Conservation (phyloP, 169 alveolate genomes). For the Theileria parva region DNA sequence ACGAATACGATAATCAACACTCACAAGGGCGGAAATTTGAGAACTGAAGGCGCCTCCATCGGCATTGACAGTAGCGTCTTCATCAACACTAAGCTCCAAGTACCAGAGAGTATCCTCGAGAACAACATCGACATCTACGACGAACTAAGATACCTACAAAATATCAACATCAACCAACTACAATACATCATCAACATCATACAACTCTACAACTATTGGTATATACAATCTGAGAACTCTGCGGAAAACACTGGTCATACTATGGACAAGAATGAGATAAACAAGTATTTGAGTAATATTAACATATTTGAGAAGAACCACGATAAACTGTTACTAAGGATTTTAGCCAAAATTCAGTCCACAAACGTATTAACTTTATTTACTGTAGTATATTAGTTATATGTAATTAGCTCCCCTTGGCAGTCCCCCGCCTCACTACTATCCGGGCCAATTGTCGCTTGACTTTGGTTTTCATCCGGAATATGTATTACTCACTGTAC, state of each 20-base stretch:
- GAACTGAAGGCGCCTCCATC: not conserved
- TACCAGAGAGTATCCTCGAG: conserved; percentile 30
- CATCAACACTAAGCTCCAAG: conserved; percentile 55
- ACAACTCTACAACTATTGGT: conserved; percentile 52
- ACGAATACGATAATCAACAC: conserved; percentile 42
- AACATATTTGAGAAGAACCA: conserved; percentile 34
- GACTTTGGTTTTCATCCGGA: no score
- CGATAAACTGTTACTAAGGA: conserved; percentile 61
- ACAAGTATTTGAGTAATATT: conserved; percentile 27
- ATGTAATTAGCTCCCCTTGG: no score
- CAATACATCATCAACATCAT: conserved; percentile 39
- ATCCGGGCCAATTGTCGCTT: no score
- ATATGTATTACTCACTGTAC: not conserved
- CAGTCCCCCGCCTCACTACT: no score
- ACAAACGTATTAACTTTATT: conserved; percentile 10
- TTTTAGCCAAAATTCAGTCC: conserved; percentile 39
- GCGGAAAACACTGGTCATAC: not conserved
- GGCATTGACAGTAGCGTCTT: no score
- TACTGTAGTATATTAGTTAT: no score
- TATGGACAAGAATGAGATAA: not conserved
- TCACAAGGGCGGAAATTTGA: conserved; percentile 29
- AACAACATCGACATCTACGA: conserved; percentile 61
- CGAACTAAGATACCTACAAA: conserved; percentile 61
- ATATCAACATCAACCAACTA: conserved; percentile 39
- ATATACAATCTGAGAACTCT: conserved; percentile 21